phyloP scores from a whole-genome alignment of 805 yeast species.

The Starmerella asiatica region DNA sequence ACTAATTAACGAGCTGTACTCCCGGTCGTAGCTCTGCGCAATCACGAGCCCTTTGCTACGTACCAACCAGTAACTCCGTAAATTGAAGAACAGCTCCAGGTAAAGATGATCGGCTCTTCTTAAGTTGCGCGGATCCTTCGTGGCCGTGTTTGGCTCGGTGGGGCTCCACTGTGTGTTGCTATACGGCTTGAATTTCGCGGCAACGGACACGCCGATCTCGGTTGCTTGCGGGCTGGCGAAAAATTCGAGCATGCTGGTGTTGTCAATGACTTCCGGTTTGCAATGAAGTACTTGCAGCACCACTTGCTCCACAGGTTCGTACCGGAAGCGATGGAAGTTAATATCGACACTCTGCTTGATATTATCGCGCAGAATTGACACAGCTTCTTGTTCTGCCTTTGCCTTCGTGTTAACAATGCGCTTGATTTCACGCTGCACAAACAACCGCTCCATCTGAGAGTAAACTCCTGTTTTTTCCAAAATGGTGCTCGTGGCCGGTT shows the following conservation, averaged over 20 bases:
- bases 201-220: slow-evolving; percentile 58
- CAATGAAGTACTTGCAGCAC: slow-evolving; percentile 64
- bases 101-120: slow-evolving; percentile 80
- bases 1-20: slow-evolving; percentile 52
- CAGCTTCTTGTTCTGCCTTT: slow-evolving; percentile 36
- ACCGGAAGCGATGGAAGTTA: slow-evolving; percentile 66
- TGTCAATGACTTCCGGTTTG: slow-evolving; percentile 54
- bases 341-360: slow-evolving; percentile 91
- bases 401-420: slow-evolving; percentile 33
- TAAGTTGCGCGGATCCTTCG: slow-evolving; percentile 59
- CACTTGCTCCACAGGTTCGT: slow-evolving; percentile 47
- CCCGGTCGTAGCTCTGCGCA: slow-evolving; percentile 58
- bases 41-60: slow-evolving; percentile 73
- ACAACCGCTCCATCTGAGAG: slow-evolving; percentile 69
- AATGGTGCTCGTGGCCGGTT: slow-evolving; percentile 48
- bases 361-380: slow-evolving; percentile 66
- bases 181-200: slow-evolving; percentile 68
- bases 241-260: slow-evolving; percentile 69
- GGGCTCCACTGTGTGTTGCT: slow-evolving; percentile 48
- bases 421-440: slow-evolving; percentile 67
- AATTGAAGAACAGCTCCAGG: slow-evolving; percentile 66
- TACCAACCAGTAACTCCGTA: slow-evolving; percentile 83
- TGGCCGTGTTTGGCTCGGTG: slow-evolving; percentile 32
- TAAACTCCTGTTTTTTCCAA: slow-evolving; percentile 66
- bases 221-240: slow-evolving; percentile 60